Evolutionary conservation across 2,329 filamentous ascomycete genomes (phyloP), one percentile per base, ranked within the genome.

Genomic region (Epicoccum sorghinum): DNA sequence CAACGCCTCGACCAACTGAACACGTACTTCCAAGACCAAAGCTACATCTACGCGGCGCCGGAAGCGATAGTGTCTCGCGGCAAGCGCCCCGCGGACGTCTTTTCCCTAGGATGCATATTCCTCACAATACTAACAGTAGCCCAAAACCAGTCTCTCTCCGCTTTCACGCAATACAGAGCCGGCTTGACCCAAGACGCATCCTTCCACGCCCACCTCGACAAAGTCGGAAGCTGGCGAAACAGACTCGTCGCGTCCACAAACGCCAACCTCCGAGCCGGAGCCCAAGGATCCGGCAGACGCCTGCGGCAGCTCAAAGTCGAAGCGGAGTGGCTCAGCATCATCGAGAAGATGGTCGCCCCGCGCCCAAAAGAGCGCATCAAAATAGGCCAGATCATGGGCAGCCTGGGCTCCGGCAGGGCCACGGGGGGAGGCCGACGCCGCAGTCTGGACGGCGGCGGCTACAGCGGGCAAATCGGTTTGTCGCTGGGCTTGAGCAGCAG

Each of bases 21-120:
- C 12, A 60, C 62, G 3, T 71, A 73, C 44, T 68, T 71, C 39
- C 66, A 70, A 37, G 72, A 70, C 33, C 71, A 73, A 44, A 61
- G 61, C 3, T 76, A 75, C 49, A 63, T 75, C 8, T 77, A 75
- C 39, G 72, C 72, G 0, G 72, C 75, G 2, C 75, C 75, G 0
- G 75, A 77, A 53, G 66, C 69, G 2, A 64, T 75, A n/a, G 58
- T 69, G 0, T 69, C 72, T 1, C 71, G 71, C 10, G 73, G 67
- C 0, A 74, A 74, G 48, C 65, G 71, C 9, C 69, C 71, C 45
- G 71, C 73, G 1, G 75, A 77, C 41, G 69, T 75, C 3, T 77
- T 76, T 55, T 72, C 72, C 0, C 50, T 77, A 1, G 75, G 74
- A n/a, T 75, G 73, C 41, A 67, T 76, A 4, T 75, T 77, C 54